Evolutionary conservation across 176 grass and related monocot genomes (phyloP).

Genomic region (Themeda triandra): DNA sequence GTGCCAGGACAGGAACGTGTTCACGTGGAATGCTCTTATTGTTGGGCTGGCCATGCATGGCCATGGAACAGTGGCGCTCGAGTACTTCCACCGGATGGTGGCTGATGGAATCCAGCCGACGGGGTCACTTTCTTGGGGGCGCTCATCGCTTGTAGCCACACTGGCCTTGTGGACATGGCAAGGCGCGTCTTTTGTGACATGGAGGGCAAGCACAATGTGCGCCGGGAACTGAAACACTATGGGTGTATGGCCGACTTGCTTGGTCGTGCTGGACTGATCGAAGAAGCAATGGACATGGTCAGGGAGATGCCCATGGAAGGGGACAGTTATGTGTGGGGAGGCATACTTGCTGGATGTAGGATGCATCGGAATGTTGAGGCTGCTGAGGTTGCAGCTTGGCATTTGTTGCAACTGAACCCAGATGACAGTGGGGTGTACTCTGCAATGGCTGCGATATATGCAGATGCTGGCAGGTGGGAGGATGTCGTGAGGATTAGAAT

Average conservation of each 20-base stretch:
- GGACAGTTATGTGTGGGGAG: slow-evolving; percentile 57
- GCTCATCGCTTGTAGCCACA: slow-evolving; percentile 58
- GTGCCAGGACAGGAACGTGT: slow-evolving; percentile 27
- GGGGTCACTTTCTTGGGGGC: slow-evolving; percentile 53
- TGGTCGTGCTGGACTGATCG: slow-evolving; percentile 44
- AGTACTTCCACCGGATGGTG: slow-evolving; percentile 51
- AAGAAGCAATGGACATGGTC: slow-evolving; percentile 59
- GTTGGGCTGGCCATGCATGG: slow-evolving; percentile 62
- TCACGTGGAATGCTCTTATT: slow-evolving; percentile 66
- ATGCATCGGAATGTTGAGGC: slow-evolving; percentile 48
- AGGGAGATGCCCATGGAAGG: slow-evolving; percentile 45
- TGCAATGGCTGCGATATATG: slow-evolving; percentile 52
- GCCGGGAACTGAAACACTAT: slow-evolving; percentile 57
- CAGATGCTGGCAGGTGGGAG: slow-evolving; percentile 51
- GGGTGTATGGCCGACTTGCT: slow-evolving; percentile 73
- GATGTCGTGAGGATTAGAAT: slow-evolving; percentile 55
- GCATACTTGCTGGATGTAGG: slow-evolving; percentile 61
- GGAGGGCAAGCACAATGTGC: slow-evolving; percentile 35
- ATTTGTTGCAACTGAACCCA: slow-evolving; percentile 47
- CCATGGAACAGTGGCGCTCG: slow-evolving; percentile 30
- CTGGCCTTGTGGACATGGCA: slow-evolving; percentile 50
- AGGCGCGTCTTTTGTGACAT: slow-evolving; percentile 48
- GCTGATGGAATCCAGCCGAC: slow-evolving; percentile 35
- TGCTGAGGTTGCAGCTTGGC: slow-evolving; percentile 42
- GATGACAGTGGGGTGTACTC: slow-evolving; percentile 57